phyloP scores from a whole-genome alignment of 331 rosid species.

The Pyracantha coccinea region DNA sequence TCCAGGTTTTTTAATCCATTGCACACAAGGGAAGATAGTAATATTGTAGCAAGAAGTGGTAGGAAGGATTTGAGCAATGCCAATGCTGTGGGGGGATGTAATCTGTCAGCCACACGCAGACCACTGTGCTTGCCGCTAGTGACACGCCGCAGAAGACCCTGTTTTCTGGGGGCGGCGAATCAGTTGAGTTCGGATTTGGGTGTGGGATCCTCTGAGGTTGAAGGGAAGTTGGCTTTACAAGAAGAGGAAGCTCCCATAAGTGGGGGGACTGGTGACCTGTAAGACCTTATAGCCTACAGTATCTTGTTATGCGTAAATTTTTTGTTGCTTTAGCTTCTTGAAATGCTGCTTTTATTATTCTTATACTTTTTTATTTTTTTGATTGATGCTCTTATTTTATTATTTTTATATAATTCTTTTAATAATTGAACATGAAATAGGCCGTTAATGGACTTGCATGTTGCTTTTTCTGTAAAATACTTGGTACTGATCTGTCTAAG shows the following conservation, averaged over 20 bases:
- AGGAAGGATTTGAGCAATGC: slow-evolving; percentile 18
- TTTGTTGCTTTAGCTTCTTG: not conserved
- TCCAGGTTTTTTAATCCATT: slow-evolving; percentile 4
- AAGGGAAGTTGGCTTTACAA: slow-evolving; percentile 16
- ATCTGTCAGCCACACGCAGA: not conserved
- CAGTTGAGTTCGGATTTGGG: slow-evolving; percentile 30
- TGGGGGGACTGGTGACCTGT: slow-evolving; percentile 15
- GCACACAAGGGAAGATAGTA: not conserved
- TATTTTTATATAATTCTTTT: not conserved
- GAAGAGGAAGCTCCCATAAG: slow-evolving; percentile 9
- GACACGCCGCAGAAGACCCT: slow-evolving; percentile 11
- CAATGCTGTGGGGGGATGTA: slow-evolving; percentile 7
- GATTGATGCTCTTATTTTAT: not conserved
- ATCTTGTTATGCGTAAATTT: not conserved
- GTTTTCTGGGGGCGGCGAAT: slow-evolving; percentile 1
- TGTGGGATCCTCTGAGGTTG: slow-evolving; percentile 22
- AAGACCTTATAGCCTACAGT: slow-evolving; percentile 10
- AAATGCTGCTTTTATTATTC: not conserved
- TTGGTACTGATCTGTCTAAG: not conserved
- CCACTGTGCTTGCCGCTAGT: not conserved
- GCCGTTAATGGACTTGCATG: not conserved
- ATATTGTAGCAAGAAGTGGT: slow-evolving; percentile 11
- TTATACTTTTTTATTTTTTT: not conserved
- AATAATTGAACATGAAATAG: not conserved
- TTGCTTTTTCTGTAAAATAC: not conserved